Conservation (phyloP, 345 rosid genomes). For the Noccaea caerulescens region DNA sequence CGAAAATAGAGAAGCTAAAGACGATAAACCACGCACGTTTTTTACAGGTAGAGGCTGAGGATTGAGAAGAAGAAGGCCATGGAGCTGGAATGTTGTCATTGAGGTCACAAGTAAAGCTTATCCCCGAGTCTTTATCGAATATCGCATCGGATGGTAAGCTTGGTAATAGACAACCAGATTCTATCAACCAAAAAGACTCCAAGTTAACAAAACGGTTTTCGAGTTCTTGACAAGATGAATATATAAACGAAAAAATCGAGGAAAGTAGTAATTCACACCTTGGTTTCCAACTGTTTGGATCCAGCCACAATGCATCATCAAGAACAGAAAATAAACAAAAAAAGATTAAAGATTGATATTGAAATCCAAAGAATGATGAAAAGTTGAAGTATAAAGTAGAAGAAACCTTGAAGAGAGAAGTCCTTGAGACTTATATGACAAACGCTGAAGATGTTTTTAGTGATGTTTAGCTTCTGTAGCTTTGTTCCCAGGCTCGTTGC, state of each 20-base stretch:
- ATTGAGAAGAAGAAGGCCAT: slow-evolving; percentile 70
- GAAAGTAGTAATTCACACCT: slow-evolving; percentile 49
- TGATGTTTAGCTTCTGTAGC: slow-evolving; percentile 68
- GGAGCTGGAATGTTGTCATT: slow-evolving; percentile 97
- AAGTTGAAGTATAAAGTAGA: slow-evolving; percentile 26
- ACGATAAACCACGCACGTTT: slow-evolving; percentile 55
- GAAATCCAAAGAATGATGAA: not conserved
- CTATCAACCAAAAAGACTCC: slow-evolving; percentile 43
- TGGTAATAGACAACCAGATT: slow-evolving; percentile 90
- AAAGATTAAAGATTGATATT: not conserved
- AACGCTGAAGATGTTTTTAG: slow-evolving; percentile 66
- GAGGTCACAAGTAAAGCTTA: slow-evolving; percentile 95
- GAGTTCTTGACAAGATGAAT: not conserved
- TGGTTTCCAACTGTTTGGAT: slow-evolving; percentile 62
- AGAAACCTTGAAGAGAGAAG: slow-evolving; percentile 93
- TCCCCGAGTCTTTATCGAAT: slow-evolving; percentile 67
- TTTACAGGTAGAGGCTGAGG: slow-evolving; percentile 74
- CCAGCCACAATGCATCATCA: slow-evolving; percentile 31
- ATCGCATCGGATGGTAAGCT: slow-evolving; percentile 99
- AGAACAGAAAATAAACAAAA: not conserved
- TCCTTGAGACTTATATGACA: slow-evolving; percentile 94
- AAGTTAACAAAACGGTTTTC: slow-evolving; percentile 19
- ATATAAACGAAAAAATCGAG: not conserved
- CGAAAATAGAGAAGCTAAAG: not conserved
- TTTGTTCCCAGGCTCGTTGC: slow-evolving; percentile 72